phyloP scores from a whole-genome alignment of 2,329 filamentous ascomycete species.

The Alternaria conjuncta region DNA sequence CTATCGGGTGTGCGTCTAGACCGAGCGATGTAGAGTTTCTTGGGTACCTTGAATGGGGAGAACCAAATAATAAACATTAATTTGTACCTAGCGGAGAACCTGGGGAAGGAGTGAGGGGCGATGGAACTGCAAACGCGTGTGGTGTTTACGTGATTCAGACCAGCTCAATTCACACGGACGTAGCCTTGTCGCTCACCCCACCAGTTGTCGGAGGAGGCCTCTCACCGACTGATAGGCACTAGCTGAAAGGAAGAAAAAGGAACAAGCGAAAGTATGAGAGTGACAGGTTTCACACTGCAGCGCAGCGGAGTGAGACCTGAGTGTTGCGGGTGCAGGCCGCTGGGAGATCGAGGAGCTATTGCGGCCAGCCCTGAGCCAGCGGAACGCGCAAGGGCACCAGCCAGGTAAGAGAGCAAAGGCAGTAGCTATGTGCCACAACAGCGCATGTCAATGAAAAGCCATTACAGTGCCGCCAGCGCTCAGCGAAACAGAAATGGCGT shows the following conservation, averaged over 20 bases:
- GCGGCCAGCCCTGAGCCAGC: conserved; percentile 3
- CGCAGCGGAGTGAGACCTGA: not conserved
- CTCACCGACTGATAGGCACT: not conserved
- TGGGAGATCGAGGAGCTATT: conserved; percentile 11
- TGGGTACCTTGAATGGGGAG: not conserved
- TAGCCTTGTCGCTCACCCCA: conserved; percentile 20
- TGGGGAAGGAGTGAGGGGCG: conserved; percentile 6
- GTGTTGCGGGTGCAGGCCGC: conserved; percentile 11
- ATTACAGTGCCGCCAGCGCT: conserved; percentile 2
- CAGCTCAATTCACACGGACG: conserved; percentile 9
- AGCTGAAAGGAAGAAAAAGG: not conserved
- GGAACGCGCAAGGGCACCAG: conserved; percentile 17
- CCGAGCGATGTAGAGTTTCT: not conserved
- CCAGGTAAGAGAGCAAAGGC: conserved; percentile 5
- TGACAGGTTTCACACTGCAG: not conserved
- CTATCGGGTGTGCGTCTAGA: not conserved
- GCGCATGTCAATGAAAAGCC: conserved; percentile 1
- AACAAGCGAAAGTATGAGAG: not conserved
- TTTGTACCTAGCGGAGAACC: not conserved
- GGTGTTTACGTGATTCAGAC: conserved; percentile 1
- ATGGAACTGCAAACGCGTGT: conserved; percentile 6
- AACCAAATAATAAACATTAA: conserved; percentile 12
- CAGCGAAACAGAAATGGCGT: conserved; percentile 1
- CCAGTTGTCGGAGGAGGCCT: not conserved
- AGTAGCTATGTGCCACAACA: conserved; percentile 17